Evolutionary conservation across 805 yeast species (phyloP).

Genomic region (Teunomyces barrocoloradensis): DNA sequence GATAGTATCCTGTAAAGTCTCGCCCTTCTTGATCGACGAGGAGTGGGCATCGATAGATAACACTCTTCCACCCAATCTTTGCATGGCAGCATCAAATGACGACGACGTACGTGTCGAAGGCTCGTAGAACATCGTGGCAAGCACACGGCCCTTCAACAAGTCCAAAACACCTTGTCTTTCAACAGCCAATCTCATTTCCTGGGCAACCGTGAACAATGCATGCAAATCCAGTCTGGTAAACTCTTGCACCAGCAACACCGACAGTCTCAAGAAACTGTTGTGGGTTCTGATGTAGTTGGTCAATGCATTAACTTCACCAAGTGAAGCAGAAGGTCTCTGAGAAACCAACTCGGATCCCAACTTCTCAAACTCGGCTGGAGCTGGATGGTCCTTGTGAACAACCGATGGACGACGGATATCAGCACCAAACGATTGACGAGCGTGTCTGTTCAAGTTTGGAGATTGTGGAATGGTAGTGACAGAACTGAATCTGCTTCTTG

Average conservation of each 20-base stretch:
- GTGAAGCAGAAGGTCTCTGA: conserved; percentile 68
- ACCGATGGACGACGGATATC: conserved; percentile 36
- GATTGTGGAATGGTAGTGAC: conserved; percentile 25
- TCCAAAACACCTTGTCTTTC: conserved; percentile 95
- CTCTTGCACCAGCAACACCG: conserved; percentile 84
- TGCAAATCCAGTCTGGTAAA: conserved; percentile 87
- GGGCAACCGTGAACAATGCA: conserved; percentile 92
- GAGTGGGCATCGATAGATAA: conserved; percentile 79
- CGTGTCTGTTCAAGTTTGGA: conserved; percentile 31
- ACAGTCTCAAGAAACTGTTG: conserved; percentile 88
- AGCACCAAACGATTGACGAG: conserved; percentile 33
- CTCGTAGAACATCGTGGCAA: conserved; percentile 95
- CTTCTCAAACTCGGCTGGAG: conserved; percentile 45
- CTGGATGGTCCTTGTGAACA: conserved; percentile 31
- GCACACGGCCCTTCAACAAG: conserved; percentile 81
- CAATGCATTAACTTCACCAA: conserved; percentile 77
- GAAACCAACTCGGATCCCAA: conserved; percentile 68
- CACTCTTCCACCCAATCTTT: conserved; percentile 97
- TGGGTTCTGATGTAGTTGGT: conserved; percentile 71
- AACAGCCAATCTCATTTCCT: conserved; percentile 94
- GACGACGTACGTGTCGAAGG: conserved; percentile 97
- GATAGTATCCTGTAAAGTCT: conserved; percentile 93
- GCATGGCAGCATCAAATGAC: conserved; percentile 99
- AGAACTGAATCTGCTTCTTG: conserved; percentile 44
- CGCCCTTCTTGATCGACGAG: conserved; percentile 98